These are phyloP conservation scores for Coemansia sp. DNA, from an alignment of 192 early-diverging fungal genomes.

Conservation along the genomic window DNA sequence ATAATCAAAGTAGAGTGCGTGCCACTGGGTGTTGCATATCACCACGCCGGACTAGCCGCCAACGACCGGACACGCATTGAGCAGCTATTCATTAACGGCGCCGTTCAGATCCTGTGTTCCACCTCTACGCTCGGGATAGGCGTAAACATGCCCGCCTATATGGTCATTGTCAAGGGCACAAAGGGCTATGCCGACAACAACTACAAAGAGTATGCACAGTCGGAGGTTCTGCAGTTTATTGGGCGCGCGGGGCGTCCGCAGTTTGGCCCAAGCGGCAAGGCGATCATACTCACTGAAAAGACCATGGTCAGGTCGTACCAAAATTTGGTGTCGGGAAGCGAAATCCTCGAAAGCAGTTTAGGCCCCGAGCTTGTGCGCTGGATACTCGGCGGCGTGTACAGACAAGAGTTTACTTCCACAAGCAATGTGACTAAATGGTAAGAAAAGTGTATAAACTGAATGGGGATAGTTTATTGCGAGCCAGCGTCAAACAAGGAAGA, in stretches of 20 bases:
- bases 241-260: slow-evolving; percentile 75
- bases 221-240: slow-evolving; percentile 76
- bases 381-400: slow-evolving; percentile 44
- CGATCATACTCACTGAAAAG: slow-evolving; percentile 63
- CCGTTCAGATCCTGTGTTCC: slow-evolving; percentile 63
- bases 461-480: too few species aligned
- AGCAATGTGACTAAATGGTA: slow-evolving; percentile 24
- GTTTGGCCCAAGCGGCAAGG: slow-evolving; percentile 69
- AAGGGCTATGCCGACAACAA: slow-evolving; percentile 46
- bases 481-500: neutral
- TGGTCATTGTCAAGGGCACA: slow-evolving; percentile 74
- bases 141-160: slow-evolving; percentile 74
- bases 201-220: slow-evolving; percentile 59
- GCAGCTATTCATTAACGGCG: slow-evolving; percentile 55
- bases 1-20: slow-evolving; percentile 53
- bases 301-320: slow-evolving; percentile 52
- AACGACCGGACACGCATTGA: slow-evolving; percentile 56
- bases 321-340: slow-evolving; percentile 59
- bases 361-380: slow-evolving; percentile 57
- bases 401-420: slow-evolving; percentile 38
- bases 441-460: neutral
- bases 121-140: slow-evolving; percentile 79
- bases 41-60: slow-evolving; percentile 65
- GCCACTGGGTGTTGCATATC: slow-evolving; percentile 64
- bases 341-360: slow-evolving; percentile 68